Evolutionary conservation across 306 rosid genomes (phyloP).

Genomic region (Acmispon strigosus): DNA sequence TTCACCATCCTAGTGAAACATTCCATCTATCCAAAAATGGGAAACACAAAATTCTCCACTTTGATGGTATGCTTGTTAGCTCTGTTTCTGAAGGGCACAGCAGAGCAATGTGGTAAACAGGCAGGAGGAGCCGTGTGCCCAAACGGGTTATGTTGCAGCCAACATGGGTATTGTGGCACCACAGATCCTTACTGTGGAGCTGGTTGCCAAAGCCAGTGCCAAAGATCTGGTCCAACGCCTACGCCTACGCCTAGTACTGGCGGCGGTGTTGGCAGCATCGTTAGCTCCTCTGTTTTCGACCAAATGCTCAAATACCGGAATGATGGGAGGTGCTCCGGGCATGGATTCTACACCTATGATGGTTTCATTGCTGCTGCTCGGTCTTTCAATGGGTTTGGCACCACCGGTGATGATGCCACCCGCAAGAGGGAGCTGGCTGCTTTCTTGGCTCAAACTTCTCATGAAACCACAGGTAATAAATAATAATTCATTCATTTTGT

Average conservation of each 20-base stretch:
- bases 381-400: constrained; percentile 39
- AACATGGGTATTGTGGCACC: constrained; percentile 37
- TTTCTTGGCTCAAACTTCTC: constrained; percentile 73
- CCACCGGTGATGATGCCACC: constrained; percentile 44
- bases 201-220: constrained; percentile 48
- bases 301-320: constrained; percentile 48
- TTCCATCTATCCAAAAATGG: neutral
- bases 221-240: neutral
- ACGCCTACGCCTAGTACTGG: neutral
- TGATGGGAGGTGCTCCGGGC: constrained; percentile 29
- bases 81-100: neutral
- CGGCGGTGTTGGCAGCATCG: constrained; percentile 16
- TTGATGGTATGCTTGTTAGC: neutral
- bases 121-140: constrained; percentile 43
- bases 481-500: too few species aligned
- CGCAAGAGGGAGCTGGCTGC: constrained; percentile 60
- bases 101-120: constrained; percentile 47
- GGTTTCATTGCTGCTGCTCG: constrained; percentile 48
- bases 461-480: constrained; percentile 46
- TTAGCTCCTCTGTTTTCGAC: constrained; percentile 22
- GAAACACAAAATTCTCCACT: neutral
- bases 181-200: constrained; percentile 17
- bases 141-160: constrained; percentile 41
- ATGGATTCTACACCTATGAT: constrained; percentile 45
- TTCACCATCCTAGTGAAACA: neutral